Evolutionary conservation across 2,329 filamentous ascomycete genomes (phyloP), one percentile per base, ranked within the genome.

Genomic region (Fusarium sp.): DNA sequence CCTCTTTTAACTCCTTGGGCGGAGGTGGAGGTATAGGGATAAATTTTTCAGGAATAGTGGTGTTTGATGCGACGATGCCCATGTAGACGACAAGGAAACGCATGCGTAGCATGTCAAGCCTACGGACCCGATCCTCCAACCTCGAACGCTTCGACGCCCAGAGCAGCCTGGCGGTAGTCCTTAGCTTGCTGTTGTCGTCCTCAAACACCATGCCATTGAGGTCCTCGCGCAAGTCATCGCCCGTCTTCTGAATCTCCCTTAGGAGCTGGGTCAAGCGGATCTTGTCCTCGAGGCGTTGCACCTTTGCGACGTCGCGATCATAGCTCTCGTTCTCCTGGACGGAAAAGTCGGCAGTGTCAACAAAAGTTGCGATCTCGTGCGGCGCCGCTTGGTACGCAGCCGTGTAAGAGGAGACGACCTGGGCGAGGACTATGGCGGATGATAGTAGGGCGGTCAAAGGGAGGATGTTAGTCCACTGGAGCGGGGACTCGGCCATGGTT

Each of bases 41-140:
- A 34, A 76, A 71, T 57, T 76, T 79, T 48, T 75, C 74, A 32
- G 73, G 69, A 42, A 68, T 67, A 46, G 74, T 31, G 36, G 57
- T 50, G 49, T 70, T 68, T 47, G 74, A 74, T 32, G 76, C 72
- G 49, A 88, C 79, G 58, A 87, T 81, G 62, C 85, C 83, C 83
- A 89, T 84, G 73, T 87, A 88, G 34, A 87, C 80, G 32, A 88
- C 85, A 29, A 89, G 75, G 70, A 89, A 88, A 59, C 86, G 82
- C 84, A 87, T 88, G 71, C 86, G 81, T 70, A 89, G 72, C 68
- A 88, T 74, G 66, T 89, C 87, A 36, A 89, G 76, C 42, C 85
- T 79, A 52, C 83, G 80, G 50, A 88, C 77, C 47, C 83, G 81
- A 64, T 86, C 84, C 71, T 87, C 83, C 45, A 89, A 75, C 47